Evolutionary conservation across 2,329 filamentous ascomycete genomes (phyloP).

Genomic region (Apiospora saccharicola): DNA sequence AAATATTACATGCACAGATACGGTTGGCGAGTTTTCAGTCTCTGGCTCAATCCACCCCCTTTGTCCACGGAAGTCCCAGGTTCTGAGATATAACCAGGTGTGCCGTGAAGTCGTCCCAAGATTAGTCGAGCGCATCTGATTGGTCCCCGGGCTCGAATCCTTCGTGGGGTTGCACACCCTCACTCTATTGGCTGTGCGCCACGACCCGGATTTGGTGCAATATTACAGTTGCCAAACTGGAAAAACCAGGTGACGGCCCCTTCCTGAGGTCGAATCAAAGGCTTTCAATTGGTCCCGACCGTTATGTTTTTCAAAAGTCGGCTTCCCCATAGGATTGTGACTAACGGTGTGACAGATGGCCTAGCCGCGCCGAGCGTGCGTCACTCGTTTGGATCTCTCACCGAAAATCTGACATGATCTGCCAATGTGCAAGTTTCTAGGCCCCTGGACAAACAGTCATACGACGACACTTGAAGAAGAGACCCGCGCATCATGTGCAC

Average conservation of each 20-base stretch:
- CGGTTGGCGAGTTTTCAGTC: too few relatives aligned
- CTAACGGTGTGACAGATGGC: neutral
- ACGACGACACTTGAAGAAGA: neutral
- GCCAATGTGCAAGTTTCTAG: neutral
- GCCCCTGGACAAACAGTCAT: neutral
- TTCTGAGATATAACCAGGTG: neutral
- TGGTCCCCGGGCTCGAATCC: neutral
- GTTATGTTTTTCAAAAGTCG: neutral
- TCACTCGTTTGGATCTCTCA: neutral
- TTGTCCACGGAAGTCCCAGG: neutral
- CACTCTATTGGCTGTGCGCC: neutral
- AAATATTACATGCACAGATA: too few relatives aligned
- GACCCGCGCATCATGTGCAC: neutral
- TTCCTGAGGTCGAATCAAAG: neutral
- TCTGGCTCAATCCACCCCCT: too few relatives aligned
- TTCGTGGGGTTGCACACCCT: neutral
- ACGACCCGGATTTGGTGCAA: neutral
- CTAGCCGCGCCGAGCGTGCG: neutral
- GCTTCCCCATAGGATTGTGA: neutral
- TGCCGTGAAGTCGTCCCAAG: neutral
- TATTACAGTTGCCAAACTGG: neutral
- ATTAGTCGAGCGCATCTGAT: neutral
- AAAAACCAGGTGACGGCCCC: neutral
- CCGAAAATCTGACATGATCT: conserved; percentile 16
- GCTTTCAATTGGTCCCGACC: neutral